These are phyloP conservation scores for Alopecurus myosuroides DNA, from an alignment of 176 grass and related monocot genomes.

Conservation along the genomic window DNA sequence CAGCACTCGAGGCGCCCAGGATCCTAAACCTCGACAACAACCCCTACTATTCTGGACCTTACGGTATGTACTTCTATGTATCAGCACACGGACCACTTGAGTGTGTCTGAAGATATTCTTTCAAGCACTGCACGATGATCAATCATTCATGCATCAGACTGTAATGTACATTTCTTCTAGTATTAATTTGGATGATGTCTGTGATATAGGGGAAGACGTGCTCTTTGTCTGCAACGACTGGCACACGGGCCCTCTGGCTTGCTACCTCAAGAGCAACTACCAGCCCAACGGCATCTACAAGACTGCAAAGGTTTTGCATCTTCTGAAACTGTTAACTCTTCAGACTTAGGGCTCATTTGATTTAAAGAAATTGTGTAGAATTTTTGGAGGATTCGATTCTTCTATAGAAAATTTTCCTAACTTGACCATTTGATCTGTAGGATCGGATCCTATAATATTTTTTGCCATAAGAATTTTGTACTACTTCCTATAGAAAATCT, in stretches of 20 bases:
- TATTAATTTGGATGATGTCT: background rate
- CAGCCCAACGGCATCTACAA: constrained; percentile 65
- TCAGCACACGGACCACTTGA: background rate
- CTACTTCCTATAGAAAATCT: too few species aligned
- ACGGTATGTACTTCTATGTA: constrained; percentile 49
- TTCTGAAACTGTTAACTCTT: background rate
- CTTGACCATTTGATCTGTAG: too few species aligned
- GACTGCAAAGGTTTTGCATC: constrained; percentile 55
- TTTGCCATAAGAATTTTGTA: too few species aligned
- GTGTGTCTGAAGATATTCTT: background rate
- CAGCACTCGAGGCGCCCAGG: constrained; percentile 80
- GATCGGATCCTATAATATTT: too few species aligned
- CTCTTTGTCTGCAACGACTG: constrained; percentile 95
- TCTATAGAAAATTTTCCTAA: too few species aligned
- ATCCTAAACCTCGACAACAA: constrained; percentile 75
- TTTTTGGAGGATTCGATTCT: too few species aligned
- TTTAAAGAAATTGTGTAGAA: too few species aligned
- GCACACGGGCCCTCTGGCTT: constrained; percentile 69
- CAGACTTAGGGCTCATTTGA: too few species aligned
- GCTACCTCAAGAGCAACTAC: constrained; percentile 87
- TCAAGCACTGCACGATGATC: background rate
- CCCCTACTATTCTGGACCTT: constrained; percentile 55
- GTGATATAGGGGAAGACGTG: constrained; percentile 62
- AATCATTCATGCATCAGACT: background rate
- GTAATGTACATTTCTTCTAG: background rate